Evolutionary conservation across 179 eudicot species (phyloP).

Genomic region (Gypsophila paniculata): DNA sequence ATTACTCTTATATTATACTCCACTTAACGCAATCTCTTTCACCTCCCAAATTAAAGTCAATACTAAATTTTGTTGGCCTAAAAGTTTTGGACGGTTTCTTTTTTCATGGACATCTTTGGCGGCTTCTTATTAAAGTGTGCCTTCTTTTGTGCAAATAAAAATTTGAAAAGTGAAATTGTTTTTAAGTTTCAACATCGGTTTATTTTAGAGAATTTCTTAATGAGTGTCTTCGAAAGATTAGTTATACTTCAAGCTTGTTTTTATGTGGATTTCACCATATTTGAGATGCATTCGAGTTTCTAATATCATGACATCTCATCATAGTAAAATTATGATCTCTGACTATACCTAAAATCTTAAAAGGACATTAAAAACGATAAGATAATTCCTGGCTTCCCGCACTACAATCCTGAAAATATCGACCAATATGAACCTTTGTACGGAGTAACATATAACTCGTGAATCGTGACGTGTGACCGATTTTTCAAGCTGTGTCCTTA

Average conservation of each 20-base stretch:
- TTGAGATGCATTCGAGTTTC: no score
- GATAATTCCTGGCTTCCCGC: neutral
- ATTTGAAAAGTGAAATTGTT: no score
- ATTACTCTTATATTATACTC: no score
- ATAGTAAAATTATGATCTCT: no score
- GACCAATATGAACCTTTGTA: neutral
- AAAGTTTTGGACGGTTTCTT: conserved; percentile 2
- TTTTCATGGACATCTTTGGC: neutral
- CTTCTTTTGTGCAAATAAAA: no score
- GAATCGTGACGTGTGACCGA: neutral
- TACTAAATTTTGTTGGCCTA: conserved; percentile 3
- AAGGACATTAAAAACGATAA: neutral
- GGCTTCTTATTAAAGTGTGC: neutral
- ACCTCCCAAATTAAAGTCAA: neutral
- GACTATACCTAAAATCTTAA: neutral
- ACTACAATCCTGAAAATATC: neutral
- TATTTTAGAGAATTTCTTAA: no score
- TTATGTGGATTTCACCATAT: no score
- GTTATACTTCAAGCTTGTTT: no score
- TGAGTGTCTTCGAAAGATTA: no score
- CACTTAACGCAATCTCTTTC: neutral
- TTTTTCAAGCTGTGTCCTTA: neutral
- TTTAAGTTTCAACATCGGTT: no score
- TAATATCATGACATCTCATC: no score
- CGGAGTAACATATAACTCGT: no score